phyloP scores from a whole-genome alignment of 2,329 filamentous ascomycete species.

The Stagonosporopsis tanaceti region DNA sequence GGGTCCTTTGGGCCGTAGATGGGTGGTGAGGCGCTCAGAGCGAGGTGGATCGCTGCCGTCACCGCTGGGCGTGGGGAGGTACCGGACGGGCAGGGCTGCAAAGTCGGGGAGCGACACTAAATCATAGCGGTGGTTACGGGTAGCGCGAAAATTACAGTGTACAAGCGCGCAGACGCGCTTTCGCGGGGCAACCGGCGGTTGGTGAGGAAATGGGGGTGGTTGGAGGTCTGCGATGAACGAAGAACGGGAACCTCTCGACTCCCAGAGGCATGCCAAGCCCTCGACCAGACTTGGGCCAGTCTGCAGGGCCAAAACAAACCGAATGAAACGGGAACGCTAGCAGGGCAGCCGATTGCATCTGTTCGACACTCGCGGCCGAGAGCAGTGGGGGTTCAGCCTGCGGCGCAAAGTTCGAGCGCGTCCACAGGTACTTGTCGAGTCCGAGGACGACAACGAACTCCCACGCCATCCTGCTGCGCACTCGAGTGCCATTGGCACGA shows the following conservation, averaged over 20 bases:
- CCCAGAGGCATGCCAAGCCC: slow-evolving; percentile 30
- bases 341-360: slow-evolving; percentile 5
- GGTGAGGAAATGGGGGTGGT: slow-evolving; percentile 41
- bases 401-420: background rate
- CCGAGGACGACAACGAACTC: background rate
- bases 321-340: slow-evolving; percentile 18
- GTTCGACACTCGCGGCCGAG: slow-evolving; percentile 2
- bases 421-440: background rate
- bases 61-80: slow-evolving; percentile 23
- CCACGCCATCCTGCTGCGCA: slow-evolving; percentile 24
- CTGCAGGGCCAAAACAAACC: slow-evolving; percentile 33
- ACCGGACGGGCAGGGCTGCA: slow-evolving; percentile 29
- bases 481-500: slow-evolving; percentile 5
- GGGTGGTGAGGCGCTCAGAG: background rate
- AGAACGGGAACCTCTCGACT: slow-evolving; percentile 3
- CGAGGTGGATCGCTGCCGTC: slow-evolving; percentile 30
- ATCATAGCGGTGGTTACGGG: slow-evolving; percentile 31
- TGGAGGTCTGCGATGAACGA: slow-evolving; percentile 33
- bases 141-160: slow-evolving; percentile 25
- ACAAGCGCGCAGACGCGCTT: slow-evolving; percentile 38
- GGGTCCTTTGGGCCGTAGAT: slow-evolving; percentile 1
- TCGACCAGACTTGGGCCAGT: slow-evolving; percentile 24
- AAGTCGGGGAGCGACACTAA: slow-evolving; percentile 25
- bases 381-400: background rate
- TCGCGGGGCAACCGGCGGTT: slow-evolving; percentile 23